Evolutionary conservation across 768 basidiomycete genomes (phyloP).

Genomic region (Kwoniella sp.): DNA sequence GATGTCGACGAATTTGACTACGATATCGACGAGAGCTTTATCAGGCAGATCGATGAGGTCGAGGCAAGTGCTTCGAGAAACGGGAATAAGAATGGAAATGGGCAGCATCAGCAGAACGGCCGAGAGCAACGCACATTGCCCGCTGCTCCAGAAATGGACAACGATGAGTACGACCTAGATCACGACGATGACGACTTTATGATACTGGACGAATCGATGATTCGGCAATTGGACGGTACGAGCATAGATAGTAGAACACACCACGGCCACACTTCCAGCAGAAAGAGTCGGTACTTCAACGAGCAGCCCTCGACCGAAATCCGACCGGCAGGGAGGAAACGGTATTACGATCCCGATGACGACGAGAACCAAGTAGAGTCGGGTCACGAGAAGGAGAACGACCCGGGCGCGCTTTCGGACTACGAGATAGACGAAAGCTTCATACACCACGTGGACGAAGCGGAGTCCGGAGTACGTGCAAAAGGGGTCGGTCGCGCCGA

Average conservation of each 20-base stretch:
- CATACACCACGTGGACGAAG: neutral
- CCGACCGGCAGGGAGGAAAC: neutral
- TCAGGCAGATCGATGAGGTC: conserved; percentile 29
- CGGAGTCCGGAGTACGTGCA: neutral
- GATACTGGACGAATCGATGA: conserved; percentile 14
- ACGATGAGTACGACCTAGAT: conserved; percentile 12
- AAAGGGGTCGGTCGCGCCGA: neutral
- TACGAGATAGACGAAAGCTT: neutral
- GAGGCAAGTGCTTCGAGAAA: conserved; percentile 19
- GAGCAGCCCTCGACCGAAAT: neutral
- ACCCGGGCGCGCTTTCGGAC: neutral
- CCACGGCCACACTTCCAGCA: neutral
- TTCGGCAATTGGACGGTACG: conserved; percentile 10
- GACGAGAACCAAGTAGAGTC: conserved; percentile 29
- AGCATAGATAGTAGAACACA: neutral
- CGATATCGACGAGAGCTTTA: conserved; percentile 29
- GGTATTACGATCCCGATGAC: conserved; percentile 13
- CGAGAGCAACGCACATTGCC: neutral
- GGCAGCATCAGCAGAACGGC: neutral
- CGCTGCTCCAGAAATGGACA: no score
- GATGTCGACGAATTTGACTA: conserved; percentile 23
- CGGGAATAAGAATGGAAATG: neutral
- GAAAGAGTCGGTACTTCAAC: neutral
- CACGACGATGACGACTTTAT: conserved; percentile 20
- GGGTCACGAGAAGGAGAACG: conserved; percentile 13